Conservation (phyloP, 768 basidiomycete species). For the Lactarius deliciosus region DNA sequence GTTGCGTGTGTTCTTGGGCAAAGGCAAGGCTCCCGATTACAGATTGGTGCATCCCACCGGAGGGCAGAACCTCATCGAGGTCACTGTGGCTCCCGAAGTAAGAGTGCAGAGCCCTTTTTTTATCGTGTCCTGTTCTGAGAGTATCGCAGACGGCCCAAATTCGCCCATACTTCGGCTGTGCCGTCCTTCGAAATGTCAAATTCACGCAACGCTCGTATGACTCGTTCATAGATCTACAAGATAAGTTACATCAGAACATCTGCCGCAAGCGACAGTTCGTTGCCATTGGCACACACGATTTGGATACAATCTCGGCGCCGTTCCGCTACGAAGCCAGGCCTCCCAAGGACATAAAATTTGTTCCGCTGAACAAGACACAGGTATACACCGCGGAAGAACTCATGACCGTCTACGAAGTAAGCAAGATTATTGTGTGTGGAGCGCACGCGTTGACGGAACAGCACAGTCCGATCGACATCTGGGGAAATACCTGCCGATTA, state of each 20-base stretch:
- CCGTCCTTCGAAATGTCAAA: slow-evolving; percentile 84
- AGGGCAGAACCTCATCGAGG: slow-evolving; percentile 66
- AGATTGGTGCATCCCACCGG: slow-evolving; percentile 69
- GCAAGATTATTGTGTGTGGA: slow-evolving; percentile 27
- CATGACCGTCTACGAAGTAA: slow-evolving; percentile 91
- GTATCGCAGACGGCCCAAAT: slow-evolving; percentile 68
- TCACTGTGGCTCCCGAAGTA: slow-evolving; percentile 73
- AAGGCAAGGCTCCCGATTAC: slow-evolving; percentile 67
- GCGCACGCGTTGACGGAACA: slow-evolving; percentile 4
- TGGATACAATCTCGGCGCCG: slow-evolving; percentile 83
- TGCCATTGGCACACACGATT: slow-evolving; percentile 95
- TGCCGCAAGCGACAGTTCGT: slow-evolving; percentile 88
- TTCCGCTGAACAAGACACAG: slow-evolving; percentile 77
- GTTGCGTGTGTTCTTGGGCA: slow-evolving; percentile 77
- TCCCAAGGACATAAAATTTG: slow-evolving; percentile 89
- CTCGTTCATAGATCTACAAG: slow-evolving; percentile 98
- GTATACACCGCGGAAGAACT: slow-evolving; percentile 85
- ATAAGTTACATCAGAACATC: slow-evolving; percentile 96
- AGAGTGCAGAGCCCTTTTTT: slow-evolving; percentile 31
- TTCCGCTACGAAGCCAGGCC: slow-evolving; percentile 83
- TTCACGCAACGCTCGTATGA: slow-evolving; percentile 89
- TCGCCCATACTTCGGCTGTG: slow-evolving; percentile 89
- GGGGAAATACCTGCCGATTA: slow-evolving; percentile 84
- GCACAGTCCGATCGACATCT: slow-evolving; percentile 88
- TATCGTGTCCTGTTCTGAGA: not conserved